Conservation (phyloP, 2,329 filamentous ascomycete species). For the Trichophyton benhamiae region DNA sequence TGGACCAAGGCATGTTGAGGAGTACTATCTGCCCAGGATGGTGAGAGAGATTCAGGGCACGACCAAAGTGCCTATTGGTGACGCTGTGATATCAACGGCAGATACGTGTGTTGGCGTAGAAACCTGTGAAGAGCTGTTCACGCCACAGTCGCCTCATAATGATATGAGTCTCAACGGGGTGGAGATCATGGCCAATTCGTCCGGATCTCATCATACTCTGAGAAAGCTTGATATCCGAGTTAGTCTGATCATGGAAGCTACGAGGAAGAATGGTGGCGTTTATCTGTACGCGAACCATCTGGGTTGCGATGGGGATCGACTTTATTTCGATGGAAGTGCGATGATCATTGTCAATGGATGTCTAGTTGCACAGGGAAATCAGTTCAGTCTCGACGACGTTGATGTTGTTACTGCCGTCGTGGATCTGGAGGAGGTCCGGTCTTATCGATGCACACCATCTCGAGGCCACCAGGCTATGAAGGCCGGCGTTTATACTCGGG, state of each 20-base stretch:
- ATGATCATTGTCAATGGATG: conserved; percentile 50
- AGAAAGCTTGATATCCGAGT: conserved; percentile 54
- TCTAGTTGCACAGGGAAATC: conserved; percentile 19
- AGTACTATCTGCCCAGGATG: conserved; percentile 49
- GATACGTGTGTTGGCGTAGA: conserved; percentile 44
- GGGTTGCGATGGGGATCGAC: conserved; percentile 44
- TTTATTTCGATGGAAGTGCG: conserved; percentile 48
- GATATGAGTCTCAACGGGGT: conserved; percentile 53
- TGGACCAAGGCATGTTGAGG: conserved; percentile 38
- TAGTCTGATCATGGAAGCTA: conserved; percentile 52
- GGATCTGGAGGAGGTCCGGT: conserved; percentile 57
- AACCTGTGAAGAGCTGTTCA: conserved; percentile 47
- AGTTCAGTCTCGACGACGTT: conserved; percentile 43
- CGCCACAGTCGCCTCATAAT: conserved; percentile 42
- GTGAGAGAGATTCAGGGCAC: conserved; percentile 45
- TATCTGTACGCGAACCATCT: conserved; percentile 48
- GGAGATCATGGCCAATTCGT: conserved; percentile 58
- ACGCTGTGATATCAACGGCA: conserved; percentile 47
- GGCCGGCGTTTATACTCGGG: conserved; percentile 18
- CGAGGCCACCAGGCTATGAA: conserved; percentile 21
- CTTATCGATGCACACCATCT: conserved; percentile 17
- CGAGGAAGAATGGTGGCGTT: conserved; percentile 28
- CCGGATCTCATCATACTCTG: conserved; percentile 40
- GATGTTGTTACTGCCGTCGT: conserved; percentile 53
- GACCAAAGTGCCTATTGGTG: conserved; percentile 49